A percentile compares a stretch with the other conserved stretches of the same genome.
These are phyloP conservation scores for Ophiocordyceps camponoti-leonardi DNA, from an alignment of 2,329 filamentous ascomycete species.

Conservation along the genomic window DNA sequence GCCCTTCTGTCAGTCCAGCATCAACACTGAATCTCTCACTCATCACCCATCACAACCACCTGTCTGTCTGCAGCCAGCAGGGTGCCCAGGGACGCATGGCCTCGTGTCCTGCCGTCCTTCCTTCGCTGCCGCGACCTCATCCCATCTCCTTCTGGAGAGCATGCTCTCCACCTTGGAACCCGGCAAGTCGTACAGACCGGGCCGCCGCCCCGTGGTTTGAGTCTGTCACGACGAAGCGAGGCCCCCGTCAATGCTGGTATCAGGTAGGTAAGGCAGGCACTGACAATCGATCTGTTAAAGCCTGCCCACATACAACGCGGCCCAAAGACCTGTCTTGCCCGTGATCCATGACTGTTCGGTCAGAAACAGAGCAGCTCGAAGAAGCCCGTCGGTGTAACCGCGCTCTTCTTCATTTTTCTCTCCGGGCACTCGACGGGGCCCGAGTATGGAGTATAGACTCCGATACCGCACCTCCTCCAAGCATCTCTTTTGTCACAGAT, in stretches of 20 bases:
- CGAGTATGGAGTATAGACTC: background rate
- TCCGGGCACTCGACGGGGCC: background rate
- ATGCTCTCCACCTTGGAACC: background rate
- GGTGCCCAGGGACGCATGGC: background rate
- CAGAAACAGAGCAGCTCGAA: background rate
- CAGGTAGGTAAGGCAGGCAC: too few species aligned
- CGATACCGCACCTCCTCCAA: background rate
- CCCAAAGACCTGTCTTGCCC: too few species aligned
- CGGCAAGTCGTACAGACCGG: background rate
- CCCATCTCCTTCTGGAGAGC: background rate
- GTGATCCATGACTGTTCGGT: background rate
- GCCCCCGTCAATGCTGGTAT: background rate
- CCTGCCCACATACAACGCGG: background rate
- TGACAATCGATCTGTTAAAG: too few species aligned
- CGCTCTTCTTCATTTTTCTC: background rate
- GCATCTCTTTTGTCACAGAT: background rate
- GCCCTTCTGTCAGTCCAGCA: too few species aligned
- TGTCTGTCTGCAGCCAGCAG: background rate
- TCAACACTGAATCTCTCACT: too few species aligned
- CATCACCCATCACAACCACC: background rate
- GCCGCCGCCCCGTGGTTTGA: background rate
- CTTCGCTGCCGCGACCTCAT: background rate
- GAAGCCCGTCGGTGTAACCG: background rate
- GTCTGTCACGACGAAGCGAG: background rate
- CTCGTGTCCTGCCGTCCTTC: background rate